Conservation (phyloP, 768 basidiomycete species). For the Rhizopogon vesiculosus region DNA sequence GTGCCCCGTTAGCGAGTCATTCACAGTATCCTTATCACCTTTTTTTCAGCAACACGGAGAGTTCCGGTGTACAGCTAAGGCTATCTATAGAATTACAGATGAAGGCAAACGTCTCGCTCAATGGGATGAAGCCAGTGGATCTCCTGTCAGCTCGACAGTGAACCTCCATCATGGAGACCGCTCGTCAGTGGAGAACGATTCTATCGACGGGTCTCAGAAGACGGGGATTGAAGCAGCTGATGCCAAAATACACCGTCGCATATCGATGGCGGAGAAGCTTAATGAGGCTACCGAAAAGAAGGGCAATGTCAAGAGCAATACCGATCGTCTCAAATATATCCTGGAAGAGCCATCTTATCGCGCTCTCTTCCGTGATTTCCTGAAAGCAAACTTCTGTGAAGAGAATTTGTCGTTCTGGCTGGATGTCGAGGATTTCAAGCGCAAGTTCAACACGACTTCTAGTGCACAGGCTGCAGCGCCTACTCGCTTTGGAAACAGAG, state of each 20-base stretch:
- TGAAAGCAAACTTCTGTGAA: constrained; percentile 94
- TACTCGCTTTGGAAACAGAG: constrained; percentile 34
- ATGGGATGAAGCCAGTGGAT: constrained; percentile 62
- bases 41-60: constrained; percentile 78
- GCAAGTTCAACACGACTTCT: constrained; percentile 93
- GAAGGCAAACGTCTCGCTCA: constrained; percentile 83
- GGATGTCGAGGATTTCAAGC: constrained; percentile 96
- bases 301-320: constrained; percentile 80
- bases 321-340: constrained; percentile 86
- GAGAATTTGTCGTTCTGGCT: constrained; percentile 98
- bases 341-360: constrained; percentile 89
- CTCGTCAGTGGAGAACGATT: constrained; percentile 48
- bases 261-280: constrained; percentile 72
- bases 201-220: constrained; percentile 17
- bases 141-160: constrained; percentile 62
- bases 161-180: constrained; percentile 55
- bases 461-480: constrained; percentile 66
- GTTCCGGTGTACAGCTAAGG: constrained; percentile 94
- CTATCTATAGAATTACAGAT: constrained; percentile 91
- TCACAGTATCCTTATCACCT: constrained; percentile 7
- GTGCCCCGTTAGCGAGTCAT: constrained; percentile 20
- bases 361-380: constrained; percentile 89
- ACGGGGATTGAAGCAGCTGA: constrained; percentile 32
- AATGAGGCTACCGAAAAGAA: constrained; percentile 56
- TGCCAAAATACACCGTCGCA: constrained; percentile 72